Evolutionary conservation across 2,329 filamentous ascomycete species (phyloP).

Genomic region (Phyllachora maydis): DNA sequence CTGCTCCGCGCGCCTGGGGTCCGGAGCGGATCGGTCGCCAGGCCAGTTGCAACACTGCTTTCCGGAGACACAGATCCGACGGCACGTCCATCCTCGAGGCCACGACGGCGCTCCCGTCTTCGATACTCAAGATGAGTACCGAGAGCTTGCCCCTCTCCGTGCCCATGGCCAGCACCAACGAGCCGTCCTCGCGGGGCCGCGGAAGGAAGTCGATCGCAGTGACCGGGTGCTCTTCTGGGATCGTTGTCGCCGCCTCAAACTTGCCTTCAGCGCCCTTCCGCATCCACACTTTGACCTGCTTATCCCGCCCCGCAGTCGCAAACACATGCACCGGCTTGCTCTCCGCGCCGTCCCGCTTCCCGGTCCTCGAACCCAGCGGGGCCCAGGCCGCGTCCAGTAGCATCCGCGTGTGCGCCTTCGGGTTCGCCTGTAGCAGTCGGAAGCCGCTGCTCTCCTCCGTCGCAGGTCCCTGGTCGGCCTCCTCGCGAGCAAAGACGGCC

Average conservation of each 20-base stretch:
- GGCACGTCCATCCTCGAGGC: constrained; percentile 13
- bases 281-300: constrained; percentile 55
- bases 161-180: constrained; percentile 29
- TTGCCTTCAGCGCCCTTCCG: constrained; percentile 11
- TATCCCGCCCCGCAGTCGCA: constrained; percentile 80
- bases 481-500: constrained; percentile 57
- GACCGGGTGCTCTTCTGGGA: constrained; percentile 37
- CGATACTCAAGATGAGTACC: constrained; percentile 17
- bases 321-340: constrained; percentile 38
- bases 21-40: constrained; percentile 49
- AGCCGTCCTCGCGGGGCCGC: constrained; percentile 9
- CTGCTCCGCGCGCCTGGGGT: no score
- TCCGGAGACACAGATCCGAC: constrained; percentile 33
- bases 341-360: no score
- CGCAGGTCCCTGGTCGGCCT: no score
- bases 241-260: constrained; percentile 30
- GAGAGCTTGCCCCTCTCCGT: constrained; percentile 30
- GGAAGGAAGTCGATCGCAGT: constrained; percentile 50
- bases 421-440: constrained; percentile 39
- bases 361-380: constrained; percentile 15
- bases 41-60: constrained; percentile 42
- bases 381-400: constrained; percentile 80
- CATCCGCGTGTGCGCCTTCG: constrained; percentile 82
- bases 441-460: constrained; percentile 24
- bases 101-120: constrained; percentile 13